Evolutionary conservation across 371 early-diverging fungal genomes (phyloP).

Genomic region (Saksenaea oblongispora): DNA sequence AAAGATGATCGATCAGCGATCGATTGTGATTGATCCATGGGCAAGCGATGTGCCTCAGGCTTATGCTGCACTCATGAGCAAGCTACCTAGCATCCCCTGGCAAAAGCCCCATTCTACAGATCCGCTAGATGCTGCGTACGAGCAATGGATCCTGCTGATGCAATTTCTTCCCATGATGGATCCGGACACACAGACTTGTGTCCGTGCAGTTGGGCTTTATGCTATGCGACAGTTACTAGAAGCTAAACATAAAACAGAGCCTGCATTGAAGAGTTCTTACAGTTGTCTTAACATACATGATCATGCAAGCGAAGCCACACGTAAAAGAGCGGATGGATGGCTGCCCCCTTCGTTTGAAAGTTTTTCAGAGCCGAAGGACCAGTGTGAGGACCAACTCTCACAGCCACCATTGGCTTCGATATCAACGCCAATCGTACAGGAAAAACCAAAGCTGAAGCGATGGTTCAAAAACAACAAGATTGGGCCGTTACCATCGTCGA

Average conservation of each 20-base stretch:
- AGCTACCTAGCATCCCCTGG: background rate
- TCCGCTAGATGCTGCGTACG: slow-evolving; percentile 6
- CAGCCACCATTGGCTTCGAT: slow-evolving; percentile 1
- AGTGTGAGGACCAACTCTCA: background rate
- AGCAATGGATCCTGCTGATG: slow-evolving; percentile 2
- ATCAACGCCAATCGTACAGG: background rate
- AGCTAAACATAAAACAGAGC: background rate
- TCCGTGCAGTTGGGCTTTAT: background rate
- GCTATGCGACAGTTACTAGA: slow-evolving; percentile 5
- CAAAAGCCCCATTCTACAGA: background rate
- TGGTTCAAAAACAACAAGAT: slow-evolving; percentile 23
- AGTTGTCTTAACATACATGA: slow-evolving; percentile 13
- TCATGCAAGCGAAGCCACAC: background rate
- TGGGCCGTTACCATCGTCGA: background rate
- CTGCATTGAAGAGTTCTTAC: slow-evolving; percentile 8
- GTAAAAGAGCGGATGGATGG: slow-evolving; percentile 28
- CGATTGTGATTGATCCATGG: slow-evolving; percentile 31
- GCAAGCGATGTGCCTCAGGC: slow-evolving; percentile 28
- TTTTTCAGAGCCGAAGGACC: background rate
- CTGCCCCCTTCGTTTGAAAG: slow-evolving; percentile 6
- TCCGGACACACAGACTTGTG: slow-evolving; percentile 3
- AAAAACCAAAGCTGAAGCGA: slow-evolving; percentile 8
- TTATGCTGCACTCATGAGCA: slow-evolving; percentile 13
- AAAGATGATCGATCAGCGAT: background rate
- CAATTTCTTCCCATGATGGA: slow-evolving; percentile 10